These are phyloP conservation scores for Aspergillus felis DNA, from an alignment of 2,329 filamentous ascomycete genomes.

Conservation along the genomic window DNA sequence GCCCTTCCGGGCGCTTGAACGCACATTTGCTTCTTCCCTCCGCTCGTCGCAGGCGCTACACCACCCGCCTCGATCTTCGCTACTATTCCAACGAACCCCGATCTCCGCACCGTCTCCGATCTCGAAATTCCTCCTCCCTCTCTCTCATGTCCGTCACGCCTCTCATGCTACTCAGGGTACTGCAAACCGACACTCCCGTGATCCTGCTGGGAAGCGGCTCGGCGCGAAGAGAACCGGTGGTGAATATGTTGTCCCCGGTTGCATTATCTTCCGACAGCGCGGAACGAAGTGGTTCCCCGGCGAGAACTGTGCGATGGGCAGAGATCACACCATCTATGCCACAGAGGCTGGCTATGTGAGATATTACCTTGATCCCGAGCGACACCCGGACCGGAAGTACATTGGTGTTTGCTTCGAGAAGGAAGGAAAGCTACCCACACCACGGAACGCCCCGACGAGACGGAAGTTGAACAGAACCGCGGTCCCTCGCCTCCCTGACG, in stretches of 20 bases:
- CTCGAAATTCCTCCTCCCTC: slow-evolving; percentile 31
- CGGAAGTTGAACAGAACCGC: slow-evolving; percentile 72
- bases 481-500: slow-evolving; percentile 32
- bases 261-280: slow-evolving; percentile 96
- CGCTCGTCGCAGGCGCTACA: slow-evolving; percentile 22
- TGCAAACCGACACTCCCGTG: slow-evolving; percentile 63
- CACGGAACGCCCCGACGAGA: slow-evolving; percentile 67
- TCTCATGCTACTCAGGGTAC: slow-evolving; percentile 63
- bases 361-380: slow-evolving; percentile 85
- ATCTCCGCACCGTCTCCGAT: slow-evolving; percentile 24
- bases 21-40: slow-evolving; percentile 29
- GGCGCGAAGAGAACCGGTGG: slow-evolving; percentile 92
- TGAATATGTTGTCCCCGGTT: slow-evolving; percentile 90
- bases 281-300: slow-evolving; percentile 93
- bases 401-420: slow-evolving; percentile 91
- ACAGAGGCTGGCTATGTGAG: slow-evolving; percentile 85
- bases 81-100: slow-evolving; percentile 24
- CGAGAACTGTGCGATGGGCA: slow-evolving; percentile 91
- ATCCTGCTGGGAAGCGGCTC: slow-evolving; percentile 76
- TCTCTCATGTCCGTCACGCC: slow-evolving; percentile 55
- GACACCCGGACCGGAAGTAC: slow-evolving; percentile 83
- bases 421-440: slow-evolving; percentile 72
- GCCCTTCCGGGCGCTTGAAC: slow-evolving; percentile 37
- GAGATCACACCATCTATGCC: slow-evolving; percentile 94
- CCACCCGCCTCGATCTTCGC: slow-evolving; percentile 24